phyloP scores from a whole-genome alignment of 2,329 filamentous ascomycete genomes.

The Daldinia sp. region DNA sequence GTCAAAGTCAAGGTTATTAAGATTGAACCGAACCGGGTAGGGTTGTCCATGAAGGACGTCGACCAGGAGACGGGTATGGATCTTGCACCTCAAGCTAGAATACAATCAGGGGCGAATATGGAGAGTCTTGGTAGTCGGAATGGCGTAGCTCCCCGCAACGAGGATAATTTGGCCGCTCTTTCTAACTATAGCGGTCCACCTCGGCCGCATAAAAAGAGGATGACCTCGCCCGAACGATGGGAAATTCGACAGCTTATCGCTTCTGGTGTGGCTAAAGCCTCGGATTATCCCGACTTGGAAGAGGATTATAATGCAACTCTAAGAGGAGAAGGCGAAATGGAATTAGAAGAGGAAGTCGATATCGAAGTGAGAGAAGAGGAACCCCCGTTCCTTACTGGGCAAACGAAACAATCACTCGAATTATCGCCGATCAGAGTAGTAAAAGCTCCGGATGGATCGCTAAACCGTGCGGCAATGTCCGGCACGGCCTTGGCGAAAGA shows the following conservation, averaged over 20 bases:
- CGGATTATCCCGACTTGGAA: constrained; percentile 93
- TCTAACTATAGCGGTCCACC: constrained; percentile 65
- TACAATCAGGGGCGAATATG: constrained; percentile 91
- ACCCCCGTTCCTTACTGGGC: constrained; percentile 92
- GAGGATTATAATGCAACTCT: constrained; percentile 92
- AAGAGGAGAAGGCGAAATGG: constrained; percentile 84
- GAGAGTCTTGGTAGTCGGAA: constrained; percentile 75
- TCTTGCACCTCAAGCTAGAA: constrained; percentile 76
- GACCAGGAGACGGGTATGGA: constrained; percentile 90
- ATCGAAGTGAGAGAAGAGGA: constrained; percentile 97
- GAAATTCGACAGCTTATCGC: constrained; percentile 97
- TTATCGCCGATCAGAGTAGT: constrained; percentile 95
- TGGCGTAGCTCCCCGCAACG: constrained; percentile 54
- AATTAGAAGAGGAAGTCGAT: constrained; percentile 95
- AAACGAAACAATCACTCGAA: constrained; percentile 95
- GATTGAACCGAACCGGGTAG: constrained; percentile 82
- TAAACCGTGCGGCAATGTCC: constrained; percentile 95
- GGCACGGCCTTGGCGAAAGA: constrained; percentile 90
- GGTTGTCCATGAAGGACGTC: constrained; percentile 96
- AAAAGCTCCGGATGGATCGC: constrained; percentile 96
- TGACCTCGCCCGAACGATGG: constrained; percentile 97
- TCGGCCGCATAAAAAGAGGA: constrained; percentile 79
- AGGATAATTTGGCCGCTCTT: constrained; percentile 66
- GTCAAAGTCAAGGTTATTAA: constrained; percentile 95
- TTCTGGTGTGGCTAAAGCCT: constrained; percentile 89